Conservation (phyloP, 345 rosid genomes). For the Bretschneidera sinensis region DNA sequence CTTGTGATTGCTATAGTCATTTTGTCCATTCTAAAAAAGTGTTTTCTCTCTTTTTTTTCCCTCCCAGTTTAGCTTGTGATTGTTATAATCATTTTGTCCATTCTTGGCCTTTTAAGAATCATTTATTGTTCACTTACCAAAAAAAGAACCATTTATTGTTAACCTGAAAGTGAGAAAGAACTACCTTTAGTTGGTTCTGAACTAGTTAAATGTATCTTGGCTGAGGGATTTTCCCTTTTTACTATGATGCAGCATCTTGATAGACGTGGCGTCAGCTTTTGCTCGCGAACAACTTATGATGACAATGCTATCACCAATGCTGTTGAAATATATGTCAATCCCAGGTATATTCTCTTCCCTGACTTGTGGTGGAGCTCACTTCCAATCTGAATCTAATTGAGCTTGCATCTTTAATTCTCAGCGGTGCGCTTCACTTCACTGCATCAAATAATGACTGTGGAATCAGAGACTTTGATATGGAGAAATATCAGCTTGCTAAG, state of each 20-base stretch:
- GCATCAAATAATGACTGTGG: constrained; percentile 84
- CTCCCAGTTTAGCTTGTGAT: neutral
- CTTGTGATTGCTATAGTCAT: too few relatives aligned
- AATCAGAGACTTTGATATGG: constrained; percentile 79
- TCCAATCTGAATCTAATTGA: constrained; percentile 1
- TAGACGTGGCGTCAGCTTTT: constrained; percentile 83
- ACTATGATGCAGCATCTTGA: constrained; percentile 55
- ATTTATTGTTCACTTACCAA: too few relatives aligned
- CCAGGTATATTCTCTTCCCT: constrained; percentile 40
- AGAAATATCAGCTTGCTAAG: constrained; percentile 57
- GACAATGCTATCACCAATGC: constrained; percentile 95
- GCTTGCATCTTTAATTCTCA: constrained; percentile 20
- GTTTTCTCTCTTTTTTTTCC: too few relatives aligned
- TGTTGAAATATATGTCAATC: constrained; percentile 67
- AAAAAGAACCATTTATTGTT: too few relatives aligned
- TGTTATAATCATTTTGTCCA: neutral
- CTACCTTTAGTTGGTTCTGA: neutral
- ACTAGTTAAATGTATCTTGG: neutral
- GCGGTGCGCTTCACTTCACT: constrained; percentile 70
- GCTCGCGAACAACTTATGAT: constrained; percentile 78
- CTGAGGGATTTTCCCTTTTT: constrained; percentile 8
- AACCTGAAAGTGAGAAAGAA: neutral
- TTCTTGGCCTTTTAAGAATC: neutral
- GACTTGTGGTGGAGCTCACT: constrained; percentile 4
- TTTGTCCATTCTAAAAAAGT: too few relatives aligned